Conservation (phyloP, 2,329 filamentous ascomycete species). For the Keithomyces neogunnii region DNA sequence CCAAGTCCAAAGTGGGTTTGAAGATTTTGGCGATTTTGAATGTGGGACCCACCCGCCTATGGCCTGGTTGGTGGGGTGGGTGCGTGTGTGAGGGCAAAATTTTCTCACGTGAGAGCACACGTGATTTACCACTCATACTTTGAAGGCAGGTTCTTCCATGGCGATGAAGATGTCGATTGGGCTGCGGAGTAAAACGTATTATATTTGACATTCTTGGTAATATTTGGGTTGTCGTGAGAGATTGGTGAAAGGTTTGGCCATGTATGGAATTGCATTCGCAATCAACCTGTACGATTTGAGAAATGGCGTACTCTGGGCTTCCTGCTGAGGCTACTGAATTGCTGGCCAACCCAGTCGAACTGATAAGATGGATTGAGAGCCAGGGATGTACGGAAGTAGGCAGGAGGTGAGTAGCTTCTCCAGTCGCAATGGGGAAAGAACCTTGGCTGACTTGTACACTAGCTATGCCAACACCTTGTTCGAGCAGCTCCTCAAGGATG, state of each 20-base stretch:
- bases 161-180: not conserved
- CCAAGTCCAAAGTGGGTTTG: constrained; percentile 6
- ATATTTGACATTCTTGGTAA: not conserved
- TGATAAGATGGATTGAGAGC: constrained; percentile 33
- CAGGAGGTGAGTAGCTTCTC: constrained; percentile 21
- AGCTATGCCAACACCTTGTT: constrained; percentile 34
- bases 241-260: not conserved
- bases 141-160: not conserved
- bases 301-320: constrained; percentile 11
- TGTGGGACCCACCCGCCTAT: constrained; percentile 15
- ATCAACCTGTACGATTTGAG: constrained; percentile 1
- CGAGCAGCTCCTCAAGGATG: constrained; percentile 36
- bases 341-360: constrained; percentile 26
- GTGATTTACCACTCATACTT: constrained; percentile 12
- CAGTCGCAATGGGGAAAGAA: constrained; percentile 8
- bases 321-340: constrained; percentile 21
- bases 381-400: constrained; percentile 25
- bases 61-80: constrained; percentile 15
- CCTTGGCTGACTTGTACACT: constrained; percentile 2
- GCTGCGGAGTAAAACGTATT: not conserved
- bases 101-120: constrained; percentile 24
- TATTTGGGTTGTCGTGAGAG: not conserved
- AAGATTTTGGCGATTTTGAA: constrained; percentile 15
- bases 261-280: constrained; percentile 1
- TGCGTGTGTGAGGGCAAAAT: constrained; percentile 24